Evolutionary conservation across 306 rosid species (phyloP), one percentile per base, ranked within the genome.

Genomic region (Castanea mollissima): DNA sequence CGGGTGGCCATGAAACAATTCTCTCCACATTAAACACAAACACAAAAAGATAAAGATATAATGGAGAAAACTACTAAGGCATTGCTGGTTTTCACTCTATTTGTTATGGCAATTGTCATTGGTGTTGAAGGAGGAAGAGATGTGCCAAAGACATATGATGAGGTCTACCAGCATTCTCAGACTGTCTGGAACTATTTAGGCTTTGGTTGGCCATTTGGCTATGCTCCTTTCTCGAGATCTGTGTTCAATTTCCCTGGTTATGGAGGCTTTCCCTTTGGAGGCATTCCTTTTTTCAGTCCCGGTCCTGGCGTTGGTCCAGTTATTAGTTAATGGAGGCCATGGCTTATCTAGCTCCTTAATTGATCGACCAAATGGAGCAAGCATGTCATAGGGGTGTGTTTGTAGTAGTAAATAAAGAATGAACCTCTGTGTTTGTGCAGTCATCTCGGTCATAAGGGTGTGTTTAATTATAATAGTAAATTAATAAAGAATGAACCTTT

Each of bases 121-220:
- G 75, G 81, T 29, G 51, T 51, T 23, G 81, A 84, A 69, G 87
- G 78, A 12, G 79, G 82, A 71, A 76, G 86, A 71, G 83, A 58
- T 2, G 2, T 75, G 71, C 89, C 83, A 0, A 31, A 4, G 21
- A 69, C 19, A 44, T n/a, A 77, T 5, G 62, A 21, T 0, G 34
- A 76, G 52, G 52, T 35, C 6, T 80, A 82, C 18, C 38, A 21
- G 2, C 21, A 29, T 3, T 29, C 78, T 9, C 32, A 64, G 64
- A 65, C 52, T n/a, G 73, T 35, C 38, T 35, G 14, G 4, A 73
- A 62, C 6, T 51, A 29, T 29, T 29, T 35, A 16, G 78, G 44
- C 56, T 16, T 14, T 2, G 46, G 80, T 21, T 71, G 49, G 76
- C 31, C 62, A 32, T 18, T 18, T 62, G 65, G 74, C 4, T 25